Percentiles rank a stretch among this genome's conserved stretches.
These are phyloP conservation scores for Ganoderma lucidum DNA, from an alignment of 1,284 basidiomycete genomes.

Conservation along the genomic window DNA sequence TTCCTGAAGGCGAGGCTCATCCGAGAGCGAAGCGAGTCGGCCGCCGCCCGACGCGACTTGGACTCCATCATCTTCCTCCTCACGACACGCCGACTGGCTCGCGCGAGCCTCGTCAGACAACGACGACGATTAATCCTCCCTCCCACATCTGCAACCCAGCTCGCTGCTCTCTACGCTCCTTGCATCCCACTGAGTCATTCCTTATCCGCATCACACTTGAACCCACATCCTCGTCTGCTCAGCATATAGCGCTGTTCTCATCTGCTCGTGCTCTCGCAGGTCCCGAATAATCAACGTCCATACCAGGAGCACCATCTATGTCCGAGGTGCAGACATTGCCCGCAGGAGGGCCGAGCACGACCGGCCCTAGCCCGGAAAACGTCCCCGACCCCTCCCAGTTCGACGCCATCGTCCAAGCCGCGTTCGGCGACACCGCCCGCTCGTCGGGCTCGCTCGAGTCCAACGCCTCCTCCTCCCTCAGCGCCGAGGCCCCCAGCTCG, in stretches of 20 bases:
- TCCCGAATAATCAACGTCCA: not conserved
- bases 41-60: not conserved
- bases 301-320: not conserved
- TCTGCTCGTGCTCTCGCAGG: not conserved
- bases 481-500: conserved; percentile 11
- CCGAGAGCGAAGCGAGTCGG: not conserved
- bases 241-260: not conserved
- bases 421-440: conserved; percentile 26
- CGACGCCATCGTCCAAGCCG: conserved; percentile 25
- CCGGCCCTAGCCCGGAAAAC: not conserved
- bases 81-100: not conserved
- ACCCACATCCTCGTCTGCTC: not conserved
- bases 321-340: conserved; percentile 7
- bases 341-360: not conserved
- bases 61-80: conserved; percentile 1
- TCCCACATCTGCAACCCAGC: not conserved
- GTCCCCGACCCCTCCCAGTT: conserved; percentile 19
- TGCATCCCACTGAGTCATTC: not conserved
- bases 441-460: conserved; percentile 32
- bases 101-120: conserved; percentile 1
- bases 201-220: not conserved
- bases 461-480: conserved; percentile 12
- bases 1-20: too few species aligned
- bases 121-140: not conserved
- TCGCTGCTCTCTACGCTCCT: not conserved